A percentile compares a stretch with the other conserved stretches of the same genome.
Conservation (phyloP, 73 alveolate genomes). For the Strombidium stylifer region DNA sequence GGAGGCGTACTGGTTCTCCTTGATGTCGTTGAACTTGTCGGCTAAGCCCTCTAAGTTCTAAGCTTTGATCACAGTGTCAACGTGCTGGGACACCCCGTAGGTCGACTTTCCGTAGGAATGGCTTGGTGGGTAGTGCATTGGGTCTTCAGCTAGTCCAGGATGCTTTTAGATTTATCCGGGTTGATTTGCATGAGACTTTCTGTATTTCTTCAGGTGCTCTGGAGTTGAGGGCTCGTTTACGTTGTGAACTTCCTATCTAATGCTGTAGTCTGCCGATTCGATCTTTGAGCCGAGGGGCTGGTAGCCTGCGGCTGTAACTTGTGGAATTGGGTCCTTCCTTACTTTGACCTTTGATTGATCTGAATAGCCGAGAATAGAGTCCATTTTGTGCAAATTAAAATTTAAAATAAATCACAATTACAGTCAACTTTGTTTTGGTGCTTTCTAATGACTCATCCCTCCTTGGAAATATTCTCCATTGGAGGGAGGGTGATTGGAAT, state of each 20-base stretch:
- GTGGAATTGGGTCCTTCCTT: constrained; percentile 65
- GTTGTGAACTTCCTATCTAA: constrained; percentile 40
- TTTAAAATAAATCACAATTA: neutral
- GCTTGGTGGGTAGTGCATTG: constrained; percentile 43
- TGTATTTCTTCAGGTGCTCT: constrained; percentile 70
- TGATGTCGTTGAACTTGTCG: constrained; percentile 63
- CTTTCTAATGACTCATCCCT: neutral
- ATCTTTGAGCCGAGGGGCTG: constrained; percentile 47
- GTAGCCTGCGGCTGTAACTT: constrained; percentile 61
- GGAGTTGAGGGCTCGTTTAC: constrained; percentile 67
- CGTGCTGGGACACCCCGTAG: constrained; percentile 65
- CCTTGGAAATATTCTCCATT: too few species aligned
- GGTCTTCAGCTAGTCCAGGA: constrained; percentile 80
- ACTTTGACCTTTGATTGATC: constrained; percentile 38
- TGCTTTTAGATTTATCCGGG: constrained; percentile 81
- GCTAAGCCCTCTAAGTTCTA: constrained; percentile 72
- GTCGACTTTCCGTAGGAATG: constrained; percentile 73
- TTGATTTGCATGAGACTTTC: constrained; percentile 68
- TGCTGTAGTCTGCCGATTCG: constrained; percentile 53
- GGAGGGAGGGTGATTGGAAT: too few species aligned
- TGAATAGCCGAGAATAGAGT: neutral
- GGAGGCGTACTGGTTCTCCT: constrained; percentile 70
- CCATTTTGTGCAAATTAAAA: neutral
- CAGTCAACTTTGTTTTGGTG: neutral
- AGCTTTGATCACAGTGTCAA: constrained; percentile 76